Percentiles rank a stretch among this genome's conserved stretches.
Conservation (phyloP, 1,284 basidiomycete species). For the Abortiporus biennis region DNA sequence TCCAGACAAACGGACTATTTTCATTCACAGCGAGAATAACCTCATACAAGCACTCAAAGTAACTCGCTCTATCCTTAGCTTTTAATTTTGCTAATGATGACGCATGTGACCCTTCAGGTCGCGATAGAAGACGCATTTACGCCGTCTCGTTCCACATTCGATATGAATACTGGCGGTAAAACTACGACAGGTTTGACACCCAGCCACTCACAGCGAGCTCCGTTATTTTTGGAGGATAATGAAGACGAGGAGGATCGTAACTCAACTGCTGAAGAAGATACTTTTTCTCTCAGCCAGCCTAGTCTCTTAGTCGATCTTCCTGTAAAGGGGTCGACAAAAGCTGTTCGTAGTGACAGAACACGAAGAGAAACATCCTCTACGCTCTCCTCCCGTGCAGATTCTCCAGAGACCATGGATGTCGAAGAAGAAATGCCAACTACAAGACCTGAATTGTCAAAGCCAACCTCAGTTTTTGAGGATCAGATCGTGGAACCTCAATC, state of each 20-base stretch:
- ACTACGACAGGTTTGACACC: background rate
- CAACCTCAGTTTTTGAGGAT: too few relatives aligned
- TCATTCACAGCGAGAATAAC: conserved; percentile 85
- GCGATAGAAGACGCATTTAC: conserved; percentile 62
- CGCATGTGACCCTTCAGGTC: conserved; percentile 25
- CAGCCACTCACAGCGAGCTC: background rate
- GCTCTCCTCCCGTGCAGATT: too few relatives aligned
- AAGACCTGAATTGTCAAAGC: too few relatives aligned
- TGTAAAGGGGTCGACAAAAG: too few relatives aligned
- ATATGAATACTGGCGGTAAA: conserved; percentile 31
- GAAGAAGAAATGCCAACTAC: too few relatives aligned
- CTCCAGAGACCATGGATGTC: too few relatives aligned
- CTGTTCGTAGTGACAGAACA: too few relatives aligned
- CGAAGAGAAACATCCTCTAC: too few relatives aligned
- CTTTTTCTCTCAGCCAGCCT: too few relatives aligned
- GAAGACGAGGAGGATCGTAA: background rate
- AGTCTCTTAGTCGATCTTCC: too few relatives aligned
- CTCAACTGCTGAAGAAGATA: too few relatives aligned
- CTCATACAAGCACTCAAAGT: conserved; percentile 80
- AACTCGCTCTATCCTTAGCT: conserved; percentile 14
- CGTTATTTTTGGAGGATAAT: background rate
- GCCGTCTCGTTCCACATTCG: conserved; percentile 64
- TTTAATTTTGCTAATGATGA: background rate
- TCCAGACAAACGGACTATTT: conserved; percentile 94
- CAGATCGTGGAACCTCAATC: too few relatives aligned